phyloP scores from a whole-genome alignment of 768 basidiomycete species.

The Postia placenta region DNA sequence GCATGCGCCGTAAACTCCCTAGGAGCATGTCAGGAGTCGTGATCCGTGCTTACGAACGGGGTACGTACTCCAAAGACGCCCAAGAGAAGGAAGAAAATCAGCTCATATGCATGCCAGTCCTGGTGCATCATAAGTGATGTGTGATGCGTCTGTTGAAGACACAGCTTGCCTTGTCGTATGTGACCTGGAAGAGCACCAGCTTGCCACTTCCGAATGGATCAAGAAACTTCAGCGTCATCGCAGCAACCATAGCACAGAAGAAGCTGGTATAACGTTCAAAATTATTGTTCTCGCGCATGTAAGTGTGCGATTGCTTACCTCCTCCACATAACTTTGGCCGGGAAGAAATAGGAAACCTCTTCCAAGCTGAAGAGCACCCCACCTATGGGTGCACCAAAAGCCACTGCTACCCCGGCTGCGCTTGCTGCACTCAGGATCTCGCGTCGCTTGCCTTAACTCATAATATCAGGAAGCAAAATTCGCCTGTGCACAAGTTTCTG shows the following conservation, averaged over 20 bases:
- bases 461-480: neutral
- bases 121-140: constrained; percentile 25
- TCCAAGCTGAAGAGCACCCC: constrained; percentile 91
- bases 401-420: constrained; percentile 97
- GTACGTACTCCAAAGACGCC: constrained; percentile 80
- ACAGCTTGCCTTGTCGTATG: constrained; percentile 67
- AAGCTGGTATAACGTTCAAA: constrained; percentile 53
- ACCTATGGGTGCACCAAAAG: constrained; percentile 97
- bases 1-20: constrained; percentile 92
- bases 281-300: constrained; percentile 16
- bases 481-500: too few species aligned
- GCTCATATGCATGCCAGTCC: constrained; percentile 93
- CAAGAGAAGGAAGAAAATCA: constrained; percentile 77
- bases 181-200: constrained; percentile 87
- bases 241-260: constrained; percentile 97
- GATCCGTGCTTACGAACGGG: neutral
- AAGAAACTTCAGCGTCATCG: constrained; percentile 86
- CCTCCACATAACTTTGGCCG: constrained; percentile 96
- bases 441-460: constrained; percentile 90
- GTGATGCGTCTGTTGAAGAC: neutral
- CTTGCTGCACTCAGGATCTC: constrained; percentile 95
- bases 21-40: neutral
- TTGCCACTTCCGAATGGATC: constrained; percentile 97
- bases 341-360: constrained; percentile 96
- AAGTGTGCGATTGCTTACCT: constrained; percentile 44